phyloP scores from a whole-genome alignment of 2,329 filamentous ascomycete species.

The Aspergillus glaucus region DNA sequence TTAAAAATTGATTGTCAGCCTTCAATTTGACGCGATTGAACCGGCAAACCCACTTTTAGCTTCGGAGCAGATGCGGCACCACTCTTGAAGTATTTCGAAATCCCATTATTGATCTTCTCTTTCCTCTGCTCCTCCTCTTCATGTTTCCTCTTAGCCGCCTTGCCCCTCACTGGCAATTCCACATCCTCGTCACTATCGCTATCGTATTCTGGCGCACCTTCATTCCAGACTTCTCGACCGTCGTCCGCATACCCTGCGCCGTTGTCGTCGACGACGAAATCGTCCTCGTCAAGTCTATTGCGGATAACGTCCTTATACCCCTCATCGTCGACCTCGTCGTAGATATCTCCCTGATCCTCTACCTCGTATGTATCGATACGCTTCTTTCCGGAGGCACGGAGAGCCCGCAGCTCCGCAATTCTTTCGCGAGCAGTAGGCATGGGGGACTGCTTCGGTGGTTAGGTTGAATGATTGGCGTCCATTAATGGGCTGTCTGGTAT shows the following conservation, averaged over 20 bases:
- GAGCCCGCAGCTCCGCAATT: constrained; percentile 69
- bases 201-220: constrained; percentile 52
- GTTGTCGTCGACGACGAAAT: constrained; percentile 98
- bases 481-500: background rate
- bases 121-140: constrained; percentile 80
- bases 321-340: constrained; percentile 95
- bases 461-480: constrained; percentile 1
- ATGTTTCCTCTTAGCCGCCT: constrained; percentile 72
- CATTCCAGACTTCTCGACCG: constrained; percentile 87
- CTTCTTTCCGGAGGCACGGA: constrained; percentile 86
- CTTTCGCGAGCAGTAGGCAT: constrained; percentile 31
- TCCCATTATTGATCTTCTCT: constrained; percentile 83
- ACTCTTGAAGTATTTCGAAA: constrained; percentile 89
- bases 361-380: constrained; percentile 81
- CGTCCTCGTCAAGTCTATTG: constrained; percentile 80
- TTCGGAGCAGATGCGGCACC: constrained; percentile 64
- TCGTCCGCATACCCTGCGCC: constrained; percentile 96
- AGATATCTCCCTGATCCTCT: constrained; percentile 74
- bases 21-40: background rate
- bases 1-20: constrained; percentile 17
- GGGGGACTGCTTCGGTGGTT: constrained; percentile 3
- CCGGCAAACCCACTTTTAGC: constrained; percentile 58
- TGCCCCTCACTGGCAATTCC: constrained; percentile 56
- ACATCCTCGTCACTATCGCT: constrained; percentile 79
- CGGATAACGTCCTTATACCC: constrained; percentile 95